These are phyloP conservation scores for Gryganskiella cystojenkinii DNA, from an alignment of 192 early-diverging fungal genomes.

Conservation along the genomic window DNA sequence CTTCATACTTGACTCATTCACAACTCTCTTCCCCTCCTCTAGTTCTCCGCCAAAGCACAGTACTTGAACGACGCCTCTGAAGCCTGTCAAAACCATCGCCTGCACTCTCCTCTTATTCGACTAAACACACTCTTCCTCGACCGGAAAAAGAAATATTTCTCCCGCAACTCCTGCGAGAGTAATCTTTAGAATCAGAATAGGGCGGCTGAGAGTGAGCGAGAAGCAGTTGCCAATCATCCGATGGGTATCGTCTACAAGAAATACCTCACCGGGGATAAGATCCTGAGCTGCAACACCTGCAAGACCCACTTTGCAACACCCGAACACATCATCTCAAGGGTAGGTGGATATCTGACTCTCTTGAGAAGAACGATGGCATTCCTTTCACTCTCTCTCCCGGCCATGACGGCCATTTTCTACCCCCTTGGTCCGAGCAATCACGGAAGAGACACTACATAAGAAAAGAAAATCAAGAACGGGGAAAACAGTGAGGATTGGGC, in stretches of 20 bases:
- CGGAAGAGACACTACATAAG: not conserved
- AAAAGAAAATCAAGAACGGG: not conserved
- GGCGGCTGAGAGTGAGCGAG: no score
- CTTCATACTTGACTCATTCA: not conserved
- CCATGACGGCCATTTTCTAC: no score
- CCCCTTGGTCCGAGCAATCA: not conserved
- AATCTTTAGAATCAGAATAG: no score
- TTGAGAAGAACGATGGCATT: not conserved
- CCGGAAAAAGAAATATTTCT: no score
- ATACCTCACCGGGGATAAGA: constrained; percentile 55
- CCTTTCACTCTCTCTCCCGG: no score
- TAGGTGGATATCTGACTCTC: no score
- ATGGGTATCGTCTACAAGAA: constrained; percentile 66
- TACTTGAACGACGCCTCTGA: no score
- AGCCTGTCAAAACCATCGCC: not conserved
- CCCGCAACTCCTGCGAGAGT: not conserved
- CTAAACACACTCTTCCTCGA: not conserved
- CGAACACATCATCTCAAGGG: constrained; percentile 61
- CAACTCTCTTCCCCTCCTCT: no score
- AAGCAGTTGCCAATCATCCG: constrained; percentile 4
- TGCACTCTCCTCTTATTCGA: not conserved
- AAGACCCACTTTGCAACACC: constrained; percentile 63
- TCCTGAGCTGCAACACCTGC: constrained; percentile 61
- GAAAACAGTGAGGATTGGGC: not conserved
- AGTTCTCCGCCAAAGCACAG: no score